Evolutionary conservation across 2,329 filamentous ascomycete genomes (phyloP).

Genomic region (Chrysoporthe puriensis): DNA sequence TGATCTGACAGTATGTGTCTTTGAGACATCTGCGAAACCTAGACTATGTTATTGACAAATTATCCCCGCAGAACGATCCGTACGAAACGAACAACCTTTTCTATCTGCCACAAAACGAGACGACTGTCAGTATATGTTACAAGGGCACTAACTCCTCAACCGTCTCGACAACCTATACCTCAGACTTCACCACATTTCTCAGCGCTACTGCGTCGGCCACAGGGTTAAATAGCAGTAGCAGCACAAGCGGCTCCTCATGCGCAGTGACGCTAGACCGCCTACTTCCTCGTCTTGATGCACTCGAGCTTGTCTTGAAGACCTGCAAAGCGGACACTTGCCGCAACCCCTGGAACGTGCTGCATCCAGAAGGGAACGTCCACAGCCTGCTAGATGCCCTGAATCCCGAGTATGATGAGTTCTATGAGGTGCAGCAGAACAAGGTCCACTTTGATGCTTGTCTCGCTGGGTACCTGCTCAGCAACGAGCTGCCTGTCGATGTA

Average conservation of each 20-base stretch:
- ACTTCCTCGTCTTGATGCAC: slow-evolving; percentile 56
- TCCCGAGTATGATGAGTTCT: slow-evolving; percentile 55
- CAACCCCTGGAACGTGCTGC: slow-evolving; percentile 59
- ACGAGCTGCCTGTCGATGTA: slow-evolving; percentile 4
- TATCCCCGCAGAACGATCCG: slow-evolving; percentile 50
- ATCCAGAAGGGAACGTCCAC: slow-evolving; percentile 55
- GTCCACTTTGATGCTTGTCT: slow-evolving; percentile 59
- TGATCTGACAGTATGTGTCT: slow-evolving; percentile 54
- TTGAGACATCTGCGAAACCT: neutral
- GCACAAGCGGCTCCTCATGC: slow-evolving; percentile 16
- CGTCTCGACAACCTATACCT: neutral
- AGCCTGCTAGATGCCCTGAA: slow-evolving; percentile 55
- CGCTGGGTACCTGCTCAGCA: slow-evolving; percentile 54
- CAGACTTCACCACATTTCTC: slow-evolving; percentile 5
- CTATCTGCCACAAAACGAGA: neutral
- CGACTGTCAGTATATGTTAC: neutral
- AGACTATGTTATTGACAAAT: neutral
- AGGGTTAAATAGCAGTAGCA: slow-evolving; percentile 18
- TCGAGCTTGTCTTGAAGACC: slow-evolving; percentile 64
- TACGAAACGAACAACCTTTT: slow-evolving; percentile 53
- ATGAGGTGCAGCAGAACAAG: slow-evolving; percentile 48
- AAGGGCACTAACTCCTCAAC: neutral
- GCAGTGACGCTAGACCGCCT: slow-evolving; percentile 43
- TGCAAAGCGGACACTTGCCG: slow-evolving; percentile 58
- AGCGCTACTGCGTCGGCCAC: neutral